These are phyloP conservation scores for Stereocaulon alpinum DNA, from an alignment of 495 filamentous ascomycete genomes.

Conservation along the genomic window DNA sequence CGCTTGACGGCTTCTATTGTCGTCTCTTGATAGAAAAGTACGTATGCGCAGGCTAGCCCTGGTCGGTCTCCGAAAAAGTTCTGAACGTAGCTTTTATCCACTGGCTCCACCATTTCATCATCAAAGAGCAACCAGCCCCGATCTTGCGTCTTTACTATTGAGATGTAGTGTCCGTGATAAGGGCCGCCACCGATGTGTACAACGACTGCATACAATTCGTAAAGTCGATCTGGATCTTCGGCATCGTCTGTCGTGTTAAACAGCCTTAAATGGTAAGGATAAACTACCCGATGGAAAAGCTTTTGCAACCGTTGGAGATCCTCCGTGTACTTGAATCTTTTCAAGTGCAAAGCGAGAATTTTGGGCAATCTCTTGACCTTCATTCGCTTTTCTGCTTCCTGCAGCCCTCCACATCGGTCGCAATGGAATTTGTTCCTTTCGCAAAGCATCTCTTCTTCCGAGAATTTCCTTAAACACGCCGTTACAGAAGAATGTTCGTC, in stretches of 20 bases:
- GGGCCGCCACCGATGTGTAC: constrained; percentile 97
- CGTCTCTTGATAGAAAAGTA: constrained; percentile 96
- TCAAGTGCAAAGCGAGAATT: constrained; percentile 84
- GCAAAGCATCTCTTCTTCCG: constrained; percentile 96
- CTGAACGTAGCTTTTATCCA: constrained; percentile 90
- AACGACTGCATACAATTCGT: constrained; percentile 97
- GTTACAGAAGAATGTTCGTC: constrained; percentile 95
- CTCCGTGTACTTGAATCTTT: constrained; percentile 96
- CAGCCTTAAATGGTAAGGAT: constrained; percentile 88
- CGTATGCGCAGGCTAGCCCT: constrained; percentile 87
- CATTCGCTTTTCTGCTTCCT: constrained; percentile 98
- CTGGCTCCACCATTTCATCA: constrained; percentile 96
- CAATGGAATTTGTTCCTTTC: constrained; percentile 98
- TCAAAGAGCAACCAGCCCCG: constrained; percentile 94
- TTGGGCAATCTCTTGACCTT: constrained; percentile 93
- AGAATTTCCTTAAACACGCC: constrained; percentile 89
- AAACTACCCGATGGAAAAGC: constrained; percentile 92
- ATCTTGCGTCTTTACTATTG: constrained; percentile 95
- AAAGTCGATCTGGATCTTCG: constrained; percentile 86
- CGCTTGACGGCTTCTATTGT: constrained; percentile 77
- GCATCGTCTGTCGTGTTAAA: constrained; percentile 98
- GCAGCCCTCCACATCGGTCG: constrained; percentile 89
- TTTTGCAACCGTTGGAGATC: constrained; percentile 89
- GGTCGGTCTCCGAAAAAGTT: constrained; percentile 96
- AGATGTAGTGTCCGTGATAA: constrained; percentile 95